Percentiles rank a stretch among this genome's conserved stretches.
Evolutionary conservation across 495 filamentous ascomycete genomes (phyloP).

Genomic region (Xylona heveae): DNA sequence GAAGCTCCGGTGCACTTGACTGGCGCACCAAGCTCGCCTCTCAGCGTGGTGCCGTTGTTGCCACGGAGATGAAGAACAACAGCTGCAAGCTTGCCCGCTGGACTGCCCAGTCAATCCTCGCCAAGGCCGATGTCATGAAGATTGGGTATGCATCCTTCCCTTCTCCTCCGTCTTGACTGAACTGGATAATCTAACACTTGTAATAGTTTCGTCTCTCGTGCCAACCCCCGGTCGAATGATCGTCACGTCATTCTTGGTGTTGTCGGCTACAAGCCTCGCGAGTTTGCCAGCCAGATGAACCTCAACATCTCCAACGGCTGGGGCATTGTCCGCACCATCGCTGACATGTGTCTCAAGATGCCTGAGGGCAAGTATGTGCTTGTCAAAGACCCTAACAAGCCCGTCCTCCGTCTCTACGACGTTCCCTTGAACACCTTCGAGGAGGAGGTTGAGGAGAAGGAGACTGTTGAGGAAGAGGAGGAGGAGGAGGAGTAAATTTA

Average conservation of each 20-base stretch:
- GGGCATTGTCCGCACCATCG: slow-evolving; percentile 95
- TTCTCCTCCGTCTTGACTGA: no score
- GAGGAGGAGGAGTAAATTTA: slow-evolving; percentile 21
- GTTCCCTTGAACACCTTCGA: slow-evolving; percentile 78
- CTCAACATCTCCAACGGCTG: slow-evolving; percentile 89
- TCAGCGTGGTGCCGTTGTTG: slow-evolving; percentile 87
- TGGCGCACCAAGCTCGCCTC: slow-evolving; percentile 85
- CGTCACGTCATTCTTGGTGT: slow-evolving; percentile 90
- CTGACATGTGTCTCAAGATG: slow-evolving; percentile 64
- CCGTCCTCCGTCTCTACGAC: slow-evolving; percentile 76
- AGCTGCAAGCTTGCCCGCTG: slow-evolving; percentile 90
- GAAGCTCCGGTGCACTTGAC: slow-evolving; percentile 80
- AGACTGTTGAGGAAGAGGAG: slow-evolving; percentile 18
- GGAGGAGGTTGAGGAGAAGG: slow-evolving; percentile 39
- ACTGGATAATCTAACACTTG: no score
- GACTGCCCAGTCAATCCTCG: slow-evolving; percentile 89
- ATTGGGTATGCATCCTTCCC: slow-evolving; percentile 41
- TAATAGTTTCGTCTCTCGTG: slow-evolving; percentile 71
- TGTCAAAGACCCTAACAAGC: slow-evolving; percentile 87
- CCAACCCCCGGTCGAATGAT: slow-evolving; percentile 71
- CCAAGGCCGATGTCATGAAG: slow-evolving; percentile 93
- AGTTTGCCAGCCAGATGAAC: slow-evolving; percentile 97
- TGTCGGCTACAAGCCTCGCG: slow-evolving; percentile 86
- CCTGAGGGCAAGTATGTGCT: slow-evolving; percentile 54
- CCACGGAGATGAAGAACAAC: slow-evolving; percentile 99